These are phyloP conservation scores for Fusarium virguliforme DNA, from an alignment of 2,329 filamentous ascomycete genomes.

Conservation along the genomic window DNA sequence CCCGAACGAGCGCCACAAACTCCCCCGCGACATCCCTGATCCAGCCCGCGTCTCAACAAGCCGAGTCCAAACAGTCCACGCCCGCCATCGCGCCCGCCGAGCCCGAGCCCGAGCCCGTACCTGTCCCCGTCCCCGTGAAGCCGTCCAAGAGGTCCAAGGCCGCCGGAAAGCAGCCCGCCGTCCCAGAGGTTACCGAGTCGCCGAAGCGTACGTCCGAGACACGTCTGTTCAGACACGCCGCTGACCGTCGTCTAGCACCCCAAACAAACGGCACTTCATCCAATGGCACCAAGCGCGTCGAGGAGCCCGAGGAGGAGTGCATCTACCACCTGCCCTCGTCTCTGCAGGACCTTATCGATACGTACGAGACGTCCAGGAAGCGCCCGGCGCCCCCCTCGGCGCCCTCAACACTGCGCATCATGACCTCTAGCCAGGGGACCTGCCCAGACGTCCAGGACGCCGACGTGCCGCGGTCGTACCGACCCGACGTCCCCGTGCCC, in stretches of 20 bases:
- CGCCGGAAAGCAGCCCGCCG: slow-evolving; percentile 62
- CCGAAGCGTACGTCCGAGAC: slow-evolving; percentile 60
- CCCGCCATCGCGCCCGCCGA: slow-evolving; percentile 48
- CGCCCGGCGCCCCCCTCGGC: slow-evolving; percentile 74
- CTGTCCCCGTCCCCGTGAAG: slow-evolving; percentile 51
- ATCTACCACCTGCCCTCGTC: slow-evolving; percentile 94
- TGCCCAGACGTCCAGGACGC: slow-evolving; percentile 84
- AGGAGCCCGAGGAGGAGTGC: slow-evolving; percentile 77
- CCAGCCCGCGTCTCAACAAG: slow-evolving; percentile 62
- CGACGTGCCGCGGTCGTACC: slow-evolving; percentile 87
- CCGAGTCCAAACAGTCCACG: slow-evolving; percentile 56
- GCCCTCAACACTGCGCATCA: slow-evolving; percentile 79
- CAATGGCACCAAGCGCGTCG: slow-evolving; percentile 67
- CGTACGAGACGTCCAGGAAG: slow-evolving; percentile 87
- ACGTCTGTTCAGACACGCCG: neutral
- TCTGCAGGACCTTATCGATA: slow-evolving; percentile 90
- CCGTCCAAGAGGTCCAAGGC: slow-evolving; percentile 61
- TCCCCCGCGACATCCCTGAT: slow-evolving; percentile 67
- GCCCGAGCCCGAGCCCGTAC: slow-evolving; percentile 36
- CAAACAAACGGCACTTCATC: slow-evolving; percentile 66
- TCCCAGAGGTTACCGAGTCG: slow-evolving; percentile 61
- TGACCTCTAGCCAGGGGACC: slow-evolving; percentile 80
- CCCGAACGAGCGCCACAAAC: slow-evolving; percentile 70
- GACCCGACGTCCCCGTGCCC: slow-evolving; percentile 84
- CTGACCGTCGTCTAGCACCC: slow-evolving; percentile 52